Evolutionary conservation across 306 rosid genomes (phyloP).

Genomic region (Phaseolus lunatus): DNA sequence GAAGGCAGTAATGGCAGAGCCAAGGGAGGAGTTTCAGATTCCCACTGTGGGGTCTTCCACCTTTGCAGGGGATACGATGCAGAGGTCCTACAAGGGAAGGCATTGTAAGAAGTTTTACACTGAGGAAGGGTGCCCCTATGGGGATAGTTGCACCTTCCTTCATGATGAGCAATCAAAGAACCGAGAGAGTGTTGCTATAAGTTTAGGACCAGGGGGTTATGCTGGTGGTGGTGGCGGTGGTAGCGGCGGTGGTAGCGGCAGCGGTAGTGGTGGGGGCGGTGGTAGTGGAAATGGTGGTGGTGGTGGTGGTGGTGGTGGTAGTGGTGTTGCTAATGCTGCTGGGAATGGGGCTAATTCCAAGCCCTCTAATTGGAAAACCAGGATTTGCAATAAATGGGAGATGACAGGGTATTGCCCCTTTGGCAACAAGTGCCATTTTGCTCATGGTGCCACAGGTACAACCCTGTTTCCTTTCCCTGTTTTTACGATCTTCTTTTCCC

Average conservation of each 20-base stretch:
- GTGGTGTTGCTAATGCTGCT: background rate
- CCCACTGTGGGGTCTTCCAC: slow-evolving; percentile 70
- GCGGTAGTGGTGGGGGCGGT: background rate
- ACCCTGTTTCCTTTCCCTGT: background rate
- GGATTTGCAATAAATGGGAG: slow-evolving; percentile 99
- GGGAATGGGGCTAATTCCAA: slow-evolving; percentile 66
- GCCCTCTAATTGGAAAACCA: slow-evolving; percentile 98
- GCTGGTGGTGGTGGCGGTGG: slow-evolving; percentile 52
- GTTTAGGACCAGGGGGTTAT: slow-evolving; percentile 97
- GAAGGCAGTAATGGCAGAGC: slow-evolving; percentile 57
- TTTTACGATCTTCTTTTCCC: background rate
- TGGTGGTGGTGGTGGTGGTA: slow-evolving; percentile 37
- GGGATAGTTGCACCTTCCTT: slow-evolving; percentile 93
- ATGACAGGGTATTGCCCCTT: slow-evolving; percentile 98
- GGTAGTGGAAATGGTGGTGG: background rate
- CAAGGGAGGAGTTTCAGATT: slow-evolving; percentile 93
- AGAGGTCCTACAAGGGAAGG: slow-evolving; percentile 88
- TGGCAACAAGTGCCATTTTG: slow-evolving; percentile 97
- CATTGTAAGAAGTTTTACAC: slow-evolving; percentile 98
- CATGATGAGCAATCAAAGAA: slow-evolving; percentile 95
- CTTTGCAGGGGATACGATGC: slow-evolving; percentile 59
- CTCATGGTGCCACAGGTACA: slow-evolving; percentile 95
- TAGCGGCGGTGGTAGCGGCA: background rate
- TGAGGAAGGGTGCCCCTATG: slow-evolving; percentile 98
- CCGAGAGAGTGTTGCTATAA: slow-evolving; percentile 96